Conservation (phyloP, 1,284 basidiomycete species). For the Earliella scabrosa region DNA sequence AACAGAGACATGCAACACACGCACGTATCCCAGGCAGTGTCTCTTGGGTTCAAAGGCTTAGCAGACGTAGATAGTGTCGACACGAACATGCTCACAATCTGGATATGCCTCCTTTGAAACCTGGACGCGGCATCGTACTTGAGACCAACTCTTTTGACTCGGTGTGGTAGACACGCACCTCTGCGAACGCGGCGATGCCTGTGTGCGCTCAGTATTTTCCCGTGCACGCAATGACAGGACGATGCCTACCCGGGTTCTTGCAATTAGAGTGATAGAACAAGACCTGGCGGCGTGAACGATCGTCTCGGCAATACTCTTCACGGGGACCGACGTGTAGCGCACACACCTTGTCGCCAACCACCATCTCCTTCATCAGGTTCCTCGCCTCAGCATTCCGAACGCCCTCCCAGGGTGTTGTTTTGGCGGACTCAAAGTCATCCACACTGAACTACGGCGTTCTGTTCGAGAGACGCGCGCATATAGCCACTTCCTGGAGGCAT, state of each 20-base stretch:
- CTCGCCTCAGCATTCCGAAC: slow-evolving; percentile 91
- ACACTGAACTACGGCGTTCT: slow-evolving; percentile 76
- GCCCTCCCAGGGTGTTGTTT: slow-evolving; percentile 89
- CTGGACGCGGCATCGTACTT: slow-evolving; percentile 43
- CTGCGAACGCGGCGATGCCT: slow-evolving; percentile 87
- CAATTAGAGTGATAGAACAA: slow-evolving; percentile 94
- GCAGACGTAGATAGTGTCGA: not conserved
- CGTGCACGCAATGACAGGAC: no score
- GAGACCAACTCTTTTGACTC: not conserved
- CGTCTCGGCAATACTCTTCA: slow-evolving; percentile 6
- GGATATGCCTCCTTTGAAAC: slow-evolving; percentile 87
- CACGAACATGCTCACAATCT: slow-evolving; percentile 65
- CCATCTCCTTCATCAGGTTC: slow-evolving; percentile 93
- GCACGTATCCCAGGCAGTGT: slow-evolving; percentile 88
- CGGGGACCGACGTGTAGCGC: not conserved
- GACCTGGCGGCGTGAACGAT: slow-evolving; percentile 25
- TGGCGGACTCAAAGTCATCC: slow-evolving; percentile 82
- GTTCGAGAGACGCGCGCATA: slow-evolving; percentile 16
- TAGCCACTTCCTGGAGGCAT: slow-evolving; percentile 5
- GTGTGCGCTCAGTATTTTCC: not conserved
- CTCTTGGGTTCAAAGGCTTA: slow-evolving; percentile 44
- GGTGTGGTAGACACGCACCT: slow-evolving; percentile 47
- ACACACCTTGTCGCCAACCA: slow-evolving; percentile 77
- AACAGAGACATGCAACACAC: slow-evolving; percentile 30
- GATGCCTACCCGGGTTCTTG: slow-evolving; percentile 75